Evolutionary conservation across 2,329 filamentous ascomycete species (phyloP).

Genomic region (Aspergillus pseudoviridinutans): DNA sequence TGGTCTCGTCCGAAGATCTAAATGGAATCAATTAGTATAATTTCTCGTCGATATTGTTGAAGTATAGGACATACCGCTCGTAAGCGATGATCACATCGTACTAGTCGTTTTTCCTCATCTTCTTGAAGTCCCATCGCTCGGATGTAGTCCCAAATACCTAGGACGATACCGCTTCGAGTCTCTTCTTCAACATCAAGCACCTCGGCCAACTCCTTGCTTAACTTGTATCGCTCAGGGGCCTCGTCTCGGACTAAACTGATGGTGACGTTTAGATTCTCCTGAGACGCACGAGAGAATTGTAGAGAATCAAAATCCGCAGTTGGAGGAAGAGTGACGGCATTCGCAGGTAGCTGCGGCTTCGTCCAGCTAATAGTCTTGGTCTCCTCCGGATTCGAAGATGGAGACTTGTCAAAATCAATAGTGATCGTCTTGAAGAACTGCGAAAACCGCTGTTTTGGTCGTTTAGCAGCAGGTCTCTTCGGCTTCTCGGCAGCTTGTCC

Average conservation of each 20-base stretch:
- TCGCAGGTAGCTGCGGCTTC: constrained; percentile 60
- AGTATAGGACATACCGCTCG: constrained; percentile 58
- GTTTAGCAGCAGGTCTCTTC: constrained; percentile 27
- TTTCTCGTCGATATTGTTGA: neutral
- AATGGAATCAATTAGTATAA: constrained; percentile 8
- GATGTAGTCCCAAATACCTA: constrained; percentile 95
- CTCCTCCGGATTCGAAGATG: constrained; percentile 40
- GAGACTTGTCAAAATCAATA: constrained; percentile 48
- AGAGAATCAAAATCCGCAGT: constrained; percentile 83
- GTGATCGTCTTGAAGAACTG: constrained; percentile 52
- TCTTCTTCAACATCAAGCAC: constrained; percentile 83
- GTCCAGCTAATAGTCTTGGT: constrained; percentile 71
- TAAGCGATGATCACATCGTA: constrained; percentile 82
- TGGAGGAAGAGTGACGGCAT: constrained; percentile 52
- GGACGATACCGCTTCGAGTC: constrained; percentile 79
- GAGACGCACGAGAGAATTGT: constrained; percentile 84
- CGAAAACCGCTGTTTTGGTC: constrained; percentile 41
- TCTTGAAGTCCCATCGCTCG: constrained; percentile 81
- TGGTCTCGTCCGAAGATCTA: constrained; percentile 71
- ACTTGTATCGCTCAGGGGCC: constrained; percentile 74
- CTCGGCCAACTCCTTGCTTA: constrained; percentile 75
- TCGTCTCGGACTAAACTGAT: constrained; percentile 85
- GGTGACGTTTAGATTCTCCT: constrained; percentile 87
- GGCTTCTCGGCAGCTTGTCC: constrained; percentile 30
- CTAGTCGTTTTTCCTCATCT: constrained; percentile 89